A percentile compares a stretch with the other conserved stretches of the same genome.
These are phyloP conservation scores for Aspergillus tamarii DNA, from an alignment of 2,329 filamentous ascomycete genomes.

Conservation along the genomic window DNA sequence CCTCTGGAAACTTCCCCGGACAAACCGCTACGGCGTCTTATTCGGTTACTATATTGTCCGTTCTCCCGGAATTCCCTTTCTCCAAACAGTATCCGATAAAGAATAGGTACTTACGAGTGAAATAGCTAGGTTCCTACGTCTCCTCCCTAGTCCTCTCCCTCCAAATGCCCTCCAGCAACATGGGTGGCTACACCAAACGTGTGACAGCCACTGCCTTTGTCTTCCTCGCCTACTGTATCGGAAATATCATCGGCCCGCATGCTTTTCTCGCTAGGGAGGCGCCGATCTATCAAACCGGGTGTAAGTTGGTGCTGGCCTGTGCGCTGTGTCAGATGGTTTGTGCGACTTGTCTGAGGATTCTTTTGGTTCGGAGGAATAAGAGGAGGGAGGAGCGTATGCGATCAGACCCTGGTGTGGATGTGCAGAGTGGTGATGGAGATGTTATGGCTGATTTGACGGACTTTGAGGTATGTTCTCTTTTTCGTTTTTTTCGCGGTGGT, in stretches of 20 bases:
- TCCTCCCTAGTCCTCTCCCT: slow-evolving; percentile 57
- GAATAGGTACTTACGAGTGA: not conserved
- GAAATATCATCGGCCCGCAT: slow-evolving; percentile 53
- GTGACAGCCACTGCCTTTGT: slow-evolving; percentile 51
- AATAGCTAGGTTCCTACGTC: slow-evolving; percentile 49
- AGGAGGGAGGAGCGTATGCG: slow-evolving; percentile 19
- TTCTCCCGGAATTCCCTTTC: not conserved
- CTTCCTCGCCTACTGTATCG: slow-evolving; percentile 48
- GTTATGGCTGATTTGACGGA: slow-evolving; percentile 31
- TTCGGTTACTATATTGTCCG: slow-evolving; percentile 55
- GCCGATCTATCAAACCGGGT: slow-evolving; percentile 55
- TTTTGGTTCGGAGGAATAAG: slow-evolving; percentile 26
- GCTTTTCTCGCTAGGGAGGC: slow-evolving; percentile 48
- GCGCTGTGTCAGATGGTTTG: slow-evolving; percentile 24
- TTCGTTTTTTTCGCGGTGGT: not conserved
- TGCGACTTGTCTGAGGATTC: slow-evolving; percentile 22
- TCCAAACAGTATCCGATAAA: not conserved
- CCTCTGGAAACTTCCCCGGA: slow-evolving; percentile 54
- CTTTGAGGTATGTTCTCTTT: slow-evolving; percentile 27
- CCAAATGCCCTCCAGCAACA: slow-evolving; percentile 45
- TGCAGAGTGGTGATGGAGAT: slow-evolving; percentile 6
- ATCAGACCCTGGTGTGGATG: slow-evolving; percentile 7
- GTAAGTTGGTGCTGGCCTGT: slow-evolving; percentile 52
- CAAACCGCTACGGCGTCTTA: slow-evolving; percentile 52
- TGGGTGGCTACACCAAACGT: slow-evolving; percentile 55